Evolutionary conservation across 805 yeast genomes (phyloP).

Genomic region (Phaffomyces opuntiae): DNA sequence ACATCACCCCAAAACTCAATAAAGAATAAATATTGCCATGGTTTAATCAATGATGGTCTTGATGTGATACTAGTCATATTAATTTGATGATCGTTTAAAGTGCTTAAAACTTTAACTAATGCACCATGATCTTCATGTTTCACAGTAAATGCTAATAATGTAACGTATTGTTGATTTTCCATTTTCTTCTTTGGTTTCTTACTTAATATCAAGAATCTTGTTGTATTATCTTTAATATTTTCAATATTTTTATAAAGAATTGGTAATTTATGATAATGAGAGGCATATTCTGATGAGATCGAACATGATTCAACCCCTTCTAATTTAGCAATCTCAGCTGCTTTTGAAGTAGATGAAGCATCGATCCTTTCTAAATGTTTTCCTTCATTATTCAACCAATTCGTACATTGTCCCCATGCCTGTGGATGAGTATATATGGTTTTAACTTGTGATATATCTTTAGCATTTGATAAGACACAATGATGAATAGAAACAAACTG

Average conservation of each 20-base stretch:
- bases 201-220: slow-evolving; percentile 73
- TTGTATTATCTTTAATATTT: slow-evolving; percentile 70
- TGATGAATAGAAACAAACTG: slow-evolving; percentile 82
- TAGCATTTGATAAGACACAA: slow-evolving; percentile 49
- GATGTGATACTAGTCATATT: slow-evolving; percentile 70
- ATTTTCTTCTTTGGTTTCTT: slow-evolving; percentile 15
- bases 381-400: slow-evolving; percentile 39
- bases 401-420: slow-evolving; percentile 89
- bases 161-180: slow-evolving; percentile 24
- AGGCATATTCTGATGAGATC: slow-evolving; percentile 66
- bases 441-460: slow-evolving; percentile 37
- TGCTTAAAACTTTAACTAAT: slow-evolving; percentile 54
- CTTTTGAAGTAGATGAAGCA: slow-evolving; percentile 74
- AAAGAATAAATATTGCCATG: slow-evolving; percentile 82
- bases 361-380: slow-evolving; percentile 48
- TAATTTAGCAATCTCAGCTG: slow-evolving; percentile 57
- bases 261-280: slow-evolving; percentile 50
- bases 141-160: slow-evolving; percentile 60
- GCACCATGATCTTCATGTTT: slow-evolving; percentile 68
- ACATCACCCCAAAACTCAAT: slow-evolving; percentile 54
- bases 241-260: slow-evolving; percentile 54
- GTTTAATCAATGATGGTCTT: slow-evolving; percentile 58
- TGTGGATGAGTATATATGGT: slow-evolving; percentile 90
- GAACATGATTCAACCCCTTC: slow-evolving; percentile 49
- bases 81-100: slow-evolving; percentile 47